These are phyloP conservation scores for Tuber brumale DNA, from an alignment of 495 filamentous ascomycete species.

Conservation along the genomic window DNA sequence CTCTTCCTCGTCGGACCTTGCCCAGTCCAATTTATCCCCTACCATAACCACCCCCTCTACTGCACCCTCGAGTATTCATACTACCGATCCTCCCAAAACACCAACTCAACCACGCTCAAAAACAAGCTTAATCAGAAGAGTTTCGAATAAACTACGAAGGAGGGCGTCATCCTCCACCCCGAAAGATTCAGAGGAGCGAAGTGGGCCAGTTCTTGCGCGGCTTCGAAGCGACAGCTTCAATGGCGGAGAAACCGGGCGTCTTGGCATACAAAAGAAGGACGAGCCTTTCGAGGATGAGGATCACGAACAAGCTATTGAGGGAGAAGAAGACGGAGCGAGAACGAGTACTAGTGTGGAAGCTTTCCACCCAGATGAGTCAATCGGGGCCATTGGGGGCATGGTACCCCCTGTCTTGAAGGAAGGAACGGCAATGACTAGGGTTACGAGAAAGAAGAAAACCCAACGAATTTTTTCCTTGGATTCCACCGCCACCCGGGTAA, in stretches of 20 bases:
- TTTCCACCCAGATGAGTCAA: constrained; percentile 45
- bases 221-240: constrained; percentile 81
- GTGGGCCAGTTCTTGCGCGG: constrained; percentile 79
- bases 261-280: constrained; percentile 45
- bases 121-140: constrained; percentile 54
- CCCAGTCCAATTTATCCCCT: background rate
- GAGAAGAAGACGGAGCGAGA: constrained; percentile 34
- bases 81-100: constrained; percentile 8
- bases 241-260: constrained; percentile 52
- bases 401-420: constrained; percentile 63
- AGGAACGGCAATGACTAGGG: constrained; percentile 69
- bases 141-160: constrained; percentile 63
- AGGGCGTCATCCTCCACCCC: constrained; percentile 61
- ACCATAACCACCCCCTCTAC: background rate
- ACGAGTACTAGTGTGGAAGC: constrained; percentile 38
- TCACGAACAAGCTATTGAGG: constrained; percentile 57
- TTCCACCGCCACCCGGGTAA: constrained; percentile 71
- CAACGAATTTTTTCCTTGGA: constrained; percentile 71
- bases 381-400: constrained; percentile 54
- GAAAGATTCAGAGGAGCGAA: constrained; percentile 73
- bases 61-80: background rate
- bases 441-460: constrained; percentile 74
- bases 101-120: constrained; percentile 30
- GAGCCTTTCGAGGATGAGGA: constrained; percentile 55
- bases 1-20: background rate